Percentiles rank a stretch among this genome's conserved stretches.
These are phyloP conservation scores for Tuber brumale DNA, from an alignment of 495 filamentous ascomycete species.

Conservation along the genomic window DNA sequence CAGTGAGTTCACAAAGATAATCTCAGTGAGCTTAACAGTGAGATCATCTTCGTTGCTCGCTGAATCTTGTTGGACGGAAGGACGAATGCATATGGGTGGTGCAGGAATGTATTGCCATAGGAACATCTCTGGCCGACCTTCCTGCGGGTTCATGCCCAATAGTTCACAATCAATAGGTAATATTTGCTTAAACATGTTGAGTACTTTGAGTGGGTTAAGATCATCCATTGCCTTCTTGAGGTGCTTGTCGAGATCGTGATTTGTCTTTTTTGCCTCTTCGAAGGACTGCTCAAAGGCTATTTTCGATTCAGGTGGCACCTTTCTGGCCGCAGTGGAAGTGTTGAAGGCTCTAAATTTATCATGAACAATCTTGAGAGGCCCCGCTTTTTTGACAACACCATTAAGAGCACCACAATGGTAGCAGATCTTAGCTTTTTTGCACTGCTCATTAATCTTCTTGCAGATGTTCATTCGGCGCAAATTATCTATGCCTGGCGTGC, in stretches of 20 bases:
- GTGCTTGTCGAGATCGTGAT: slow-evolving; percentile 81
- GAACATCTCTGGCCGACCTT: slow-evolving; percentile 92
- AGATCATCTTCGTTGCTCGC: slow-evolving; percentile 94
- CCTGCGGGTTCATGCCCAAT: slow-evolving; percentile 74
- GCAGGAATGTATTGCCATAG: slow-evolving; percentile 95
- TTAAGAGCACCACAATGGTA: slow-evolving; percentile 70
- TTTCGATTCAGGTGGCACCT: slow-evolving; percentile 71
- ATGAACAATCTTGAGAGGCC: slow-evolving; percentile 85
- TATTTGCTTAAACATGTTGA: slow-evolving; percentile 85
- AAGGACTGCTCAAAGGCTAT: slow-evolving; percentile 78
- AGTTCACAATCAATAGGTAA: slow-evolving; percentile 82
- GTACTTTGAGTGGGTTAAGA: slow-evolving; percentile 76
- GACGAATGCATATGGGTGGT: slow-evolving; percentile 85
- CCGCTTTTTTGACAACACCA: slow-evolving; percentile 79
- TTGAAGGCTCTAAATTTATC: slow-evolving; percentile 85
- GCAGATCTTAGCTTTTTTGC: slow-evolving; percentile 74
- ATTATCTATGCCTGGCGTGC: slow-evolving; percentile 78
- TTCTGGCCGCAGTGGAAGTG: slow-evolving; percentile 74
- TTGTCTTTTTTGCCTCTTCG: slow-evolving; percentile 61
- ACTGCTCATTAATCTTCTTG: slow-evolving; percentile 81
- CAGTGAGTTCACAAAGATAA: slow-evolving; percentile 77
- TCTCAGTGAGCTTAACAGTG: slow-evolving; percentile 89
- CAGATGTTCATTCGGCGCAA: slow-evolving; percentile 67
- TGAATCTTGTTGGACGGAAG: slow-evolving; percentile 82
- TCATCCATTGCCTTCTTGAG: slow-evolving; percentile 88